Conservation (phyloP, 805 yeast genomes). For the Yarrowia bubula region DNA sequence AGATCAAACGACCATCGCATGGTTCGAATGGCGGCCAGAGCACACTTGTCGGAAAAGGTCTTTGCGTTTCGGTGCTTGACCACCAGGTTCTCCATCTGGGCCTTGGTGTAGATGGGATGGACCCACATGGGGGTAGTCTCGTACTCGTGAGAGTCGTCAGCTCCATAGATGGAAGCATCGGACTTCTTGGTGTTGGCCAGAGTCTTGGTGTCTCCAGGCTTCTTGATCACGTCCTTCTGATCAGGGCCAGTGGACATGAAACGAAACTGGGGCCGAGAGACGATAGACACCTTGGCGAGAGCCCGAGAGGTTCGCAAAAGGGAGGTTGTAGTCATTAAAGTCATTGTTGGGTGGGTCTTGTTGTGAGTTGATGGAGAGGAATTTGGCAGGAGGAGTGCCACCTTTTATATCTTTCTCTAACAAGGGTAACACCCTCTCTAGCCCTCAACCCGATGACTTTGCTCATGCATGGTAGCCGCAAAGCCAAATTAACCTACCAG, state of each 20-base stretch:
- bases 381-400: background rate
- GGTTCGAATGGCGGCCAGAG: slow-evolving; percentile 47
- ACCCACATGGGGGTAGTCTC: slow-evolving; percentile 39
- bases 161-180: slow-evolving; percentile 25
- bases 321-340: slow-evolving; percentile 5
- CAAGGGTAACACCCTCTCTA: background rate
- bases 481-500: background rate
- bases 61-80: slow-evolving; percentile 49
- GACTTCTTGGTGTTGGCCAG: slow-evolving; percentile 1
- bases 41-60: slow-evolving; percentile 47
- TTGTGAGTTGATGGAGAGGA: background rate
- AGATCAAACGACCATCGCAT: slow-evolving; percentile 56
- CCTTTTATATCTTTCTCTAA: background rate
- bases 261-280: background rate
- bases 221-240: background rate
- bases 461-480: slow-evolving; percentile 9
- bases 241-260: background rate
- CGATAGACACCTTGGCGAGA: background rate
- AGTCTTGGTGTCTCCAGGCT: background rate
- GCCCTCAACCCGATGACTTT: background rate
- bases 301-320: slow-evolving; percentile 11
- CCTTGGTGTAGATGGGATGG: slow-evolving; percentile 45
- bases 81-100: slow-evolving; percentile 44
- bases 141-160: background rate
- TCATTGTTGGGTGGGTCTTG: background rate